These are phyloP conservation scores for Uncinocarpus reesii DNA, from an alignment of 2,329 filamentous ascomycete genomes.

Conservation along the genomic window DNA sequence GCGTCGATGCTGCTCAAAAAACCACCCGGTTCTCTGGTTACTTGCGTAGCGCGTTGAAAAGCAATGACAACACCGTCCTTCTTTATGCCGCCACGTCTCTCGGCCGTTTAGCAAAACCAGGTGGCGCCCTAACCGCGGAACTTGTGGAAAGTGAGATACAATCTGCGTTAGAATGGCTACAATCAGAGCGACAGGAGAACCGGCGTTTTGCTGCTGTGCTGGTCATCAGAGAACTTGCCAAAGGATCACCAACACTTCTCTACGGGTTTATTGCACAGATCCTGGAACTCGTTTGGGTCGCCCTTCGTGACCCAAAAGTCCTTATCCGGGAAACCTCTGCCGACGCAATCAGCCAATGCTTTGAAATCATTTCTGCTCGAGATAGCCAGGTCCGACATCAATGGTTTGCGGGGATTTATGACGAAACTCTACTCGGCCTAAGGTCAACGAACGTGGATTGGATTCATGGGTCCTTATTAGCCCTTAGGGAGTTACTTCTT, in stretches of 20 bases:
- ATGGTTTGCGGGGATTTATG: slow-evolving; percentile 86
- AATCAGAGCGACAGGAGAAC: slow-evolving; percentile 88
- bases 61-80: slow-evolving; percentile 85
- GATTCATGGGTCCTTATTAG: slow-evolving; percentile 86
- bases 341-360: slow-evolving; percentile 87
- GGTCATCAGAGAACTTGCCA: slow-evolving; percentile 77
- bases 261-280: slow-evolving; percentile 93
- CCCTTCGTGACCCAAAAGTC: slow-evolving; percentile 76
- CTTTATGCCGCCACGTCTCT: slow-evolving; percentile 79
- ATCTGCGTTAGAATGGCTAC: slow-evolving; percentile 90
- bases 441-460: slow-evolving; percentile 72
- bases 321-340: slow-evolving; percentile 86
- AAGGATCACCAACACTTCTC: slow-evolving; percentile 88
- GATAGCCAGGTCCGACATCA: slow-evolving; percentile 76
- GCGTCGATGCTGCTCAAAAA: slow-evolving; percentile 84
- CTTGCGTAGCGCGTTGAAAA: slow-evolving; percentile 74
- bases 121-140: slow-evolving; percentile 87
- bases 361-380: slow-evolving; percentile 88
- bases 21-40: slow-evolving; percentile 90
- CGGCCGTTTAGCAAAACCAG: slow-evolving; percentile 81
- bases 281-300: slow-evolving; percentile 93
- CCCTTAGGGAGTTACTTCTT: slow-evolving; percentile 82
- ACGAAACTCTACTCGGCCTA: slow-evolving; percentile 70
- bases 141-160: slow-evolving; percentile 95
- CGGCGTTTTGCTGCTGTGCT: slow-evolving; percentile 87